phyloP scores from a whole-genome alignment of 495 filamentous ascomycete genomes.

The Penicillium pancosmium region DNA sequence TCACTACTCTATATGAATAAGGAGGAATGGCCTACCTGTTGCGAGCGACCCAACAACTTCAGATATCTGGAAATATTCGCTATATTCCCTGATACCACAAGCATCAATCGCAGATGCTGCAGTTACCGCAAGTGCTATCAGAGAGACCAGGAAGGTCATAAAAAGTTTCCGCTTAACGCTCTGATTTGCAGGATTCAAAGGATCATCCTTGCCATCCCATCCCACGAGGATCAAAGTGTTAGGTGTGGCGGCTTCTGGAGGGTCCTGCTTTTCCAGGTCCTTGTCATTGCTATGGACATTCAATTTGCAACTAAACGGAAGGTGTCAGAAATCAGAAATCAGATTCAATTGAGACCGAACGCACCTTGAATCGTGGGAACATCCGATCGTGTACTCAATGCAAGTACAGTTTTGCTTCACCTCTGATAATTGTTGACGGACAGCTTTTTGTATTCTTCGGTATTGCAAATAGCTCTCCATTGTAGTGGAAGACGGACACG shows the following conservation, averaged over 20 bases:
- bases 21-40: neutral
- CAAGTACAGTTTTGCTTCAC: neutral
- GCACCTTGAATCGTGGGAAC: neutral
- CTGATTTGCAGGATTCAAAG: conserved; percentile 59
- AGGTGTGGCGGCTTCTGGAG: neutral
- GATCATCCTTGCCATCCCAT: conserved; percentile 54
- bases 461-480: neutral
- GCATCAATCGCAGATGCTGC: conserved; percentile 53
- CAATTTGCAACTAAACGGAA: neutral
- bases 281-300: neutral
- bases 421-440: neutral
- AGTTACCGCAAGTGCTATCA: conserved; percentile 50
- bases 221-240: conserved; percentile 9
- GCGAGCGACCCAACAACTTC: conserved; percentile 23
- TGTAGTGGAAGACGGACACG: neutral
- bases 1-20: neutral
- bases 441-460: neutral
- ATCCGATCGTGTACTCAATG: neutral
- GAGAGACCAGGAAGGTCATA: conserved; percentile 52
- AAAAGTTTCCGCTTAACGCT: conserved; percentile 34
- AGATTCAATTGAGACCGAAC: neutral
- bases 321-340: neutral
- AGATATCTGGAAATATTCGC: conserved; percentile 49
- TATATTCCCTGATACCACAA: conserved; percentile 37
- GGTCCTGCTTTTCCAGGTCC: neutral